These are phyloP conservation scores for Calocera viscosa DNA, from an alignment of 768 basidiomycete genomes.

Conservation along the genomic window DNA sequence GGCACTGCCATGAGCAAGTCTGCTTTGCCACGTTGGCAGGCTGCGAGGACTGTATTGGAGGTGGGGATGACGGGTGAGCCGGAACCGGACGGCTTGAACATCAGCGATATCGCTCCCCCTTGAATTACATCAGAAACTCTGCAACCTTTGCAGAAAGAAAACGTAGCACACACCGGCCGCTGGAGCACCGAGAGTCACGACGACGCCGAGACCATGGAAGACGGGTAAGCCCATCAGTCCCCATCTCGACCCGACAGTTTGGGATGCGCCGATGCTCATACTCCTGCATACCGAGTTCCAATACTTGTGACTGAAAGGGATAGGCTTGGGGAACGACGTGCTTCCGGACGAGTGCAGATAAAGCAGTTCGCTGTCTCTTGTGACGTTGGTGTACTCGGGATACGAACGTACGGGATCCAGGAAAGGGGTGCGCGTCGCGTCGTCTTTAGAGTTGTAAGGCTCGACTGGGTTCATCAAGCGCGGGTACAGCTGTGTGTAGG, in stretches of 20 bases:
- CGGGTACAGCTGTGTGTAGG: background rate
- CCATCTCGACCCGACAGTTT: background rate
- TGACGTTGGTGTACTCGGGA: background rate
- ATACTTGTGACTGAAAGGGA: background rate
- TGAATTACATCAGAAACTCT: background rate
- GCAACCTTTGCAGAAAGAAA: background rate
- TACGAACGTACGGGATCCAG: background rate
- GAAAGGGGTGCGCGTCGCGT: background rate
- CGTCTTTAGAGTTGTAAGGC: background rate
- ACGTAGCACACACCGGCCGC: background rate
- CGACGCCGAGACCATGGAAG: background rate
- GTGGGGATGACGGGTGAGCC: background rate
- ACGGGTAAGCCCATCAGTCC: background rate
- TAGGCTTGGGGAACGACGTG: background rate
- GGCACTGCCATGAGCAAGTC: background rate
- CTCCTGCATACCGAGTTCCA: background rate
- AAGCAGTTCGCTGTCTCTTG: background rate
- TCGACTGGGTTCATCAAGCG: background rate
- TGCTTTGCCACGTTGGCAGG: background rate
- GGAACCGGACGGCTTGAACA: background rate
- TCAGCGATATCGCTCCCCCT: background rate
- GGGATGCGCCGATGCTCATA: background rate
- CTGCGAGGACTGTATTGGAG: background rate
- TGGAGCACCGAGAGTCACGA: background rate
- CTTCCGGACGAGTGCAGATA: background rate